Evolutionary conservation across 352 stramenopile genomes (phyloP), one percentile per base, ranked within the genome.

Genomic region (Saprolegnia parasitica): DNA sequence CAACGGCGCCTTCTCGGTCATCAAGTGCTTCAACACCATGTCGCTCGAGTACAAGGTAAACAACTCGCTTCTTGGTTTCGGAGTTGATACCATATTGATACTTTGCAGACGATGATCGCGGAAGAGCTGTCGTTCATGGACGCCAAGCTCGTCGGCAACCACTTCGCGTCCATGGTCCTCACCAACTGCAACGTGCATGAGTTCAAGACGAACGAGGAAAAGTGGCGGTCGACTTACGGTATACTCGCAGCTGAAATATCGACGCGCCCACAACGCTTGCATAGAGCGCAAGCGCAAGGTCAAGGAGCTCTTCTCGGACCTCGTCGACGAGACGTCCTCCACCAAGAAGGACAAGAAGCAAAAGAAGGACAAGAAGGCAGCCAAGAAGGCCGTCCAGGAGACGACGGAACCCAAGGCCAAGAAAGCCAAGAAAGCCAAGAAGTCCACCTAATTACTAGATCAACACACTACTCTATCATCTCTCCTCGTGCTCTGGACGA

Each of bases 111-210:
- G 40, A 73, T 78, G 18, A 80, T 93, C n/a, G 86, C 80, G 20
- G 75, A 90, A 21, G 86, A 93, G 68, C 74, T 93, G 13, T 50
- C 89, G 50, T 74, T 78, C 21, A 81, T 90, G 5, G 86, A 93
- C 67, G 77, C 73, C 37, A 87, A 93, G 50, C 77, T 93, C 15
- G 80, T 74, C 10, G 86, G 86, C 35, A 91, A 82, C 49, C 86
- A 91, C 73, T 93, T 93, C 56, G 87, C 83, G 49, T 82, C 91
- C 72, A 77, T 92, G 47, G 86, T 91, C 55, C 83, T 91, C 73
- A 93, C 89, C 72, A 83, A 83, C 9, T 88, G 81, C 66, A 78
- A 91, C 67, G 67, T 91, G 39, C 87, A 88, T 50, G 86, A 93
- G 77, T 93, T 86, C 74, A 85, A 85, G 54, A 85, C 81, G 65